Evolutionary conservation across 148 eudicot species (phyloP).

Genomic region (Silene uniflora): DNA sequence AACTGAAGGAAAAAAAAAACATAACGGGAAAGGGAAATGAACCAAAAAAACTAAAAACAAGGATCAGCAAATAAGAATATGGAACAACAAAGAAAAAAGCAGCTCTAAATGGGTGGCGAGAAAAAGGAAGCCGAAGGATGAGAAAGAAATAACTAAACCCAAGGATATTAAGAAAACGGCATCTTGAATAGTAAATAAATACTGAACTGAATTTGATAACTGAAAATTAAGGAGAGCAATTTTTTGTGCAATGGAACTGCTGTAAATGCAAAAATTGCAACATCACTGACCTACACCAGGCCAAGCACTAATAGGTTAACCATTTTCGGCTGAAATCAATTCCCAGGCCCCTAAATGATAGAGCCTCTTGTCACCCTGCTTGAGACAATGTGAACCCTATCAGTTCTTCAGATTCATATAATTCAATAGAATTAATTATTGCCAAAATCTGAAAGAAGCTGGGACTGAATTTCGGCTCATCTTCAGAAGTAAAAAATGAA

Average conservation of each 20-base stretch:
- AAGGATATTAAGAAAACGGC: conserved; percentile 13
- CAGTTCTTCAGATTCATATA: conserved; percentile 38
- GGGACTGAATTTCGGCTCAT: conserved; percentile 48
- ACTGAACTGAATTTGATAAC: conserved; percentile 24
- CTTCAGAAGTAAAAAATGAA: conserved; percentile 36
- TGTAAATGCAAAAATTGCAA: conserved; percentile 35
- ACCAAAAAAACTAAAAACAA: not conserved
- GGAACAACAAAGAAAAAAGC: not conserved
- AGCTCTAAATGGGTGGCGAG: not conserved
- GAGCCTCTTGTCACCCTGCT: conserved; percentile 91
- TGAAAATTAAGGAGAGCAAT: conserved; percentile 34
- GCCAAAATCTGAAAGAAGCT: conserved; percentile 43
- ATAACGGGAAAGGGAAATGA: not conserved
- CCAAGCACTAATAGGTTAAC: conserved; percentile 62
- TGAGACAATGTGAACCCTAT: conserved; percentile 75
- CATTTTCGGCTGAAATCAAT: conserved; percentile 75
- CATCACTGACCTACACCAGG: conserved; percentile 83
- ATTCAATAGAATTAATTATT: conserved; percentile 26
- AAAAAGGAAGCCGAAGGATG: conserved; percentile 4
- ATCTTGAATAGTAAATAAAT: conserved; percentile 4
- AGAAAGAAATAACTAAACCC: conserved; percentile 22
- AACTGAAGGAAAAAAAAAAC: not conserved
- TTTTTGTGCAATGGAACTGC: conserved; percentile 43
- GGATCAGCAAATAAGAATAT: not conserved
- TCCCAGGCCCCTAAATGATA: conserved; percentile 70